Evolutionary conservation across 768 basidiomycete species (phyloP).

Genomic region (Mycena rosella): DNA sequence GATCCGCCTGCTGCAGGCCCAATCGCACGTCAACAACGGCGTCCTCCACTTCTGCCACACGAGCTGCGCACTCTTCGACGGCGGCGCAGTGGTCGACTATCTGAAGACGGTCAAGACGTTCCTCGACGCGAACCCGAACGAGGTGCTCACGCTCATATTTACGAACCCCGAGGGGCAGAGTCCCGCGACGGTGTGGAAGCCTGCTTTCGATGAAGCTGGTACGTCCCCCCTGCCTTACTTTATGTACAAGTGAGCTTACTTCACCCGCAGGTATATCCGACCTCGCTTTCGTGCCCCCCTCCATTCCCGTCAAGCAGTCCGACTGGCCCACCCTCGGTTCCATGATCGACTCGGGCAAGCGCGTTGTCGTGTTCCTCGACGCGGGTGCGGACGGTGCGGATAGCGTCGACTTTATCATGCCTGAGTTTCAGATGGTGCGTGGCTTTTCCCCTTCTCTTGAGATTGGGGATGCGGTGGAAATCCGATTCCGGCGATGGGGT

Average conservation of each 20-base stretch:
- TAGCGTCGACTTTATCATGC: conserved; percentile 52
- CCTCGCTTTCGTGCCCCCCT: conserved; percentile 65
- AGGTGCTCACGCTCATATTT: conserved; percentile 74
- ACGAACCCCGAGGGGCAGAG: conserved; percentile 73
- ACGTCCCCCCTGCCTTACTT: conserved; percentile 20
- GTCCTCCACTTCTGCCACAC: conserved; percentile 72
- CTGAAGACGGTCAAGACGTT: conserved; percentile 66
- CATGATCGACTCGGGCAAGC: conserved; percentile 59
- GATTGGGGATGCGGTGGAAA: no score
- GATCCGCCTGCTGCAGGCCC: conserved; percentile 53
- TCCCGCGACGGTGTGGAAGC: conserved; percentile 62
- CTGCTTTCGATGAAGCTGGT: conserved; percentile 65
- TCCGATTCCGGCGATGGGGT: no score
- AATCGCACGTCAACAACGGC: conserved; percentile 51
- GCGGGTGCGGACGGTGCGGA: conserved; percentile 44
- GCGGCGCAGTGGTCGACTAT: conserved; percentile 63
- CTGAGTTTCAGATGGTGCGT: conserved; percentile 54
- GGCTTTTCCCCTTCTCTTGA: no score
- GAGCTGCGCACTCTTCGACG: conserved; percentile 66
- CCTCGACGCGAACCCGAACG: conserved; percentile 72
- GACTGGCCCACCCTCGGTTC: conserved; percentile 65
- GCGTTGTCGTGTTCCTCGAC: conserved; percentile 65
- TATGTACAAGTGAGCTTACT: no score
- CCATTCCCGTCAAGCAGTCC: conserved; percentile 43
- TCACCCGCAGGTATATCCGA: conserved; percentile 53